phyloP scores from a whole-genome alignment of 495 filamentous ascomycete species.

The Aspergillus incahuasiensis region DNA sequence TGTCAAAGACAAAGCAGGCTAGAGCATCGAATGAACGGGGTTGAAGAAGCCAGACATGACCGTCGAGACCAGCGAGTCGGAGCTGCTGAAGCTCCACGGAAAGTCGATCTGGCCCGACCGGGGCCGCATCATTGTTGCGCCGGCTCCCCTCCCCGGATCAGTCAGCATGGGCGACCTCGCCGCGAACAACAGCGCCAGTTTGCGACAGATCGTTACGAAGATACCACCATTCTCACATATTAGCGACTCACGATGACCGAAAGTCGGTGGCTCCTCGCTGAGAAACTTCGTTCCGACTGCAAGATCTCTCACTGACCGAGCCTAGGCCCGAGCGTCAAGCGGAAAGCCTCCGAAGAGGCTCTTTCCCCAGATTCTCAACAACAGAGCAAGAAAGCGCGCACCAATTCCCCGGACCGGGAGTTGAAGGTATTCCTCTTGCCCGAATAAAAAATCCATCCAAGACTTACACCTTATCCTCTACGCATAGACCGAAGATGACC shows the following conservation, averaged over 20 bases:
- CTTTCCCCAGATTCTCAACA: conserved; percentile 50
- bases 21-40: background rate
- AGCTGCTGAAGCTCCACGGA: conserved; percentile 7
- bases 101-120: conserved; percentile 19
- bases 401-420: conserved; percentile 51
- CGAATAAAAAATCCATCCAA: background rate
- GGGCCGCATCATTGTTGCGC: conserved; percentile 17
- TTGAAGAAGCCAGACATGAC: background rate
- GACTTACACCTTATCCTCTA: background rate
- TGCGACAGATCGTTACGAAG: background rate
- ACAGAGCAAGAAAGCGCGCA: conserved; percentile 57
- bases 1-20: background rate
- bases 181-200: conserved; percentile 5
- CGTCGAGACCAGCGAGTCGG: background rate
- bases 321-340: conserved; percentile 55
- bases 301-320: conserved; percentile 6
- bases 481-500: conserved; percentile 29
- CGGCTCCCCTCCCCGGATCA: conserved; percentile 10
- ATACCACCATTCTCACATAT: background rate
- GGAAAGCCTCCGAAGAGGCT: conserved; percentile 72
- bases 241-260: conserved; percentile 15
- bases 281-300: background rate
- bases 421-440: conserved; percentile 30
- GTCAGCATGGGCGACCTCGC: conserved; percentile 1
- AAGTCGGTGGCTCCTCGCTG: conserved; percentile 12